Base-by-base conservation (phyloP, 225 moss, liverwort and hornwort species). In the Rhytidiadelphus loreus region DNA sequence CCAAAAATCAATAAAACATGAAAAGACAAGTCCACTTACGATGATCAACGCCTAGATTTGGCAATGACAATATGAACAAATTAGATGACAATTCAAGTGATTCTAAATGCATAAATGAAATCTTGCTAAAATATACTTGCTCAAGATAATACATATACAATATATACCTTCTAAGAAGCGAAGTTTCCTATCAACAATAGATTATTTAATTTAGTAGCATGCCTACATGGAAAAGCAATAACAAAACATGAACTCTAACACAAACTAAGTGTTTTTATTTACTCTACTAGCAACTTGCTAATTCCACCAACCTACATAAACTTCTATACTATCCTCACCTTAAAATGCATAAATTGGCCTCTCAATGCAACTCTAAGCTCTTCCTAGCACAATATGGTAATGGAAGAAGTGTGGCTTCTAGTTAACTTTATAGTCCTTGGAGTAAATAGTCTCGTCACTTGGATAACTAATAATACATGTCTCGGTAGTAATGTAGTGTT, bases 1-100 rank as follows among this genome's bases (percentile, higher is more conserved):
- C 0, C 9, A 2, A 4, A 56, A 80, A 8, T 80, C 6, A 80
- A 9, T 43, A 60, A 11, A 11, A 11, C 1, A 7, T 0, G 0
- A 16, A 39, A 57, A 39, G 28, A 11, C 18, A n/a, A 79, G 25
- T 57, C 3, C 0, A 0, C 39, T 57, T 11, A 17, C 2, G 1
- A 39, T 18, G 1, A 79, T 39, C 39, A 57, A 39, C 2, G 2
- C 1, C 7, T 7, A n/a, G 56, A 25, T 11, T 37, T 6, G 2
- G 55, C 9, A 77, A 37, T n/a, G 16, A n/a, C 9, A 77, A n/a
- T 9, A 24, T 55, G 9, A 19, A 44, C 8, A 59, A 46, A 35
- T 35, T 24, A 59, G 13, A 72, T 46, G 11, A 44, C 4, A 35
- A 35, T 12, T 57, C 5, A 56, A 39, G 18, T 1, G 2, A 28